Conservation (phyloP, 805 yeast genomes). For the Cyberlindnera lachancei region DNA sequence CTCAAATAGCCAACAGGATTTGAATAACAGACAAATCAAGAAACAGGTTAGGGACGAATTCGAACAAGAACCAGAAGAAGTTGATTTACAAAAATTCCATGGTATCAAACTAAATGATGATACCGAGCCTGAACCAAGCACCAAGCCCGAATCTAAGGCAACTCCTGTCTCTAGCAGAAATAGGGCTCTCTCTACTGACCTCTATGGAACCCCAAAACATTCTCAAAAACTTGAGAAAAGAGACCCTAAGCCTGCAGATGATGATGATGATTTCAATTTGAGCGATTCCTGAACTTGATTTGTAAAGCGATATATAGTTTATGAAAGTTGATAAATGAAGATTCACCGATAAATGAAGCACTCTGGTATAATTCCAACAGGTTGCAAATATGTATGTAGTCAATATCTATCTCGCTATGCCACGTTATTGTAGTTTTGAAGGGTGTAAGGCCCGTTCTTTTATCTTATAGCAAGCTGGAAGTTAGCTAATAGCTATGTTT, state of each 20-base stretch:
- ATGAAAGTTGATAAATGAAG: too few relatives aligned
- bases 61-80: conserved; percentile 51
- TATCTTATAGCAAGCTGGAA: too few relatives aligned
- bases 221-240: conserved; percentile 1
- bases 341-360: too few relatives aligned
- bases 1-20: conserved; percentile 11
- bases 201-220: conserved; percentile 20
- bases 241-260: conserved; percentile 19
- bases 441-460: too few relatives aligned
- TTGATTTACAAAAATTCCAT: conserved; percentile 40
- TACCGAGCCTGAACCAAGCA: conserved; percentile 6
- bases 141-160: conserved; percentile 18
- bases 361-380: too few relatives aligned
- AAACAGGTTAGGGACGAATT: conserved; percentile 23
- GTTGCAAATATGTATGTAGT: too few relatives aligned
- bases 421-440: too few relatives aligned
- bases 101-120: conserved; percentile 37
- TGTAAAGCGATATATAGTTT: too few relatives aligned
- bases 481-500: too few relatives aligned
- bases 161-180: conserved; percentile 10
- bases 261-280: conserved; percentile 41
- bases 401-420: too few relatives aligned
- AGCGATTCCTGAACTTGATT: too few relatives aligned
- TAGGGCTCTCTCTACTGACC: conserved; percentile 22
- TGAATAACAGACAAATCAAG: conserved; percentile 16